Base-by-base conservation (phyloP, 139 green algal species). In the Raphidocelis subcapitata region DNA sequence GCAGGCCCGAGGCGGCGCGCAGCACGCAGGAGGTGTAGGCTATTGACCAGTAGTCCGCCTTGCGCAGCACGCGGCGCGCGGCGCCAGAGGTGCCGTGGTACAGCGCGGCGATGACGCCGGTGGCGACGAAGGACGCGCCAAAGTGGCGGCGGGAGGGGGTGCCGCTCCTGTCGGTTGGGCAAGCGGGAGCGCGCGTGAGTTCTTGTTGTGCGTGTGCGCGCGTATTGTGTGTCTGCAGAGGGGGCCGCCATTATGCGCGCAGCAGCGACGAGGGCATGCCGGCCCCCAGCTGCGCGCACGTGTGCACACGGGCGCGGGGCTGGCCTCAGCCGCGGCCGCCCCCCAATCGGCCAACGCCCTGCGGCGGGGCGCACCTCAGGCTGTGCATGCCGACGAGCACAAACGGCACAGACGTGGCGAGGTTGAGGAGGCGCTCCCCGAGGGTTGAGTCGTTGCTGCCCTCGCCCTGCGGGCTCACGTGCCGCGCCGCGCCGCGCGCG, bases 31-130 rank as follows among this genome's bases (percentile, higher is more conserved):
- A 65, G 23, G 74, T 73, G 41, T 65, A 63, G 15, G 74, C 65
- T n/a, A 88, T 87, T 1, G 65, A 74, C 68, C 68, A 91, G 74
- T 91, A 91, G 73, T 91, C 86, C 20, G 86, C 5, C 65, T 89
- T 90, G 46, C 54, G 66, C 32, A 66, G 16, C 29, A 61, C 5
- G 18, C 49, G 65, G 28, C 66, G 60, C 32, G 65, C 14, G 12
- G 28, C n/a, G 31, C 36, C 46, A 16, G 18, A 47, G 18, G 26
- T 49, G 56, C 46, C 61, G 33, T 76, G 70, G 47, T 76, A 76
- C 12, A 26, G n/a, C 20, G 32, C 31, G 33, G 70, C 70, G 4
- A 64, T 44, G 8, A 70, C 47, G 23, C 70, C 70, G 44, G 68
- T 46, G 32, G 61, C 61, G 32, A 76, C 56, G 47, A 76, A 76